Evolutionary conservation across 2,329 filamentous ascomycete species (phyloP), one percentile per base, ranked within the genome.

Genomic region (Pyrenochaeta sp.): DNA sequence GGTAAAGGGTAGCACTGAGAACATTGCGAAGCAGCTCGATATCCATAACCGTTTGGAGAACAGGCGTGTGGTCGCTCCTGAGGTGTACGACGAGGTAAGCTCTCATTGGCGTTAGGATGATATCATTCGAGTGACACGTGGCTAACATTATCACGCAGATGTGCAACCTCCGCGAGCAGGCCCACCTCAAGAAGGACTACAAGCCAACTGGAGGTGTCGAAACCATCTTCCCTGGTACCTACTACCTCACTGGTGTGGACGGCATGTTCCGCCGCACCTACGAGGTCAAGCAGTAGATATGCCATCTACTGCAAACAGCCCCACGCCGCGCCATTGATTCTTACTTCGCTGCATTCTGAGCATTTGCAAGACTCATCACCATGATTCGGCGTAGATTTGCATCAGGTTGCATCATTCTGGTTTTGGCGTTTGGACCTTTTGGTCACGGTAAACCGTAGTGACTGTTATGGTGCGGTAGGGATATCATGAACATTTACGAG

Each of bases 231-330:
- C 75, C 79, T 3, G 79, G 79, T 45, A 81, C 80, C 7, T 83
- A 83, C 73, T 83, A 82, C 69, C 78, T 83, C 49, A 79, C 78
- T 49, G 68, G 75, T 52, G 73, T 83, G 43, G 80, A 83, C 63
- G 74, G 78, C 66, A 80, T 82, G 80, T 83, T 82, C 78, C 74
- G 79, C 60, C 74, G 81, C 64, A 74, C 66, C 23, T 83, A 83
- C 64, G 78, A 75, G 65, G 71, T 83, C 64, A 81, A 81, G 77
- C 72, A 78, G 64, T 82, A 79, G 65, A 67, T 49, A 45, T 45
- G 12, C 27, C 35, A 29, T 53, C 35, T 58, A 36, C 47, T 49
- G 35, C 40, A 45, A 5, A 39, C 37, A 50, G 43, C 43, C 42
- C 21, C 21, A 30, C 47, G 42, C 40, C 36, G 43, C 50, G 45